Evolutionary conservation across 75 land plant species (phyloP).

Genomic region (Picea glauca): DNA sequence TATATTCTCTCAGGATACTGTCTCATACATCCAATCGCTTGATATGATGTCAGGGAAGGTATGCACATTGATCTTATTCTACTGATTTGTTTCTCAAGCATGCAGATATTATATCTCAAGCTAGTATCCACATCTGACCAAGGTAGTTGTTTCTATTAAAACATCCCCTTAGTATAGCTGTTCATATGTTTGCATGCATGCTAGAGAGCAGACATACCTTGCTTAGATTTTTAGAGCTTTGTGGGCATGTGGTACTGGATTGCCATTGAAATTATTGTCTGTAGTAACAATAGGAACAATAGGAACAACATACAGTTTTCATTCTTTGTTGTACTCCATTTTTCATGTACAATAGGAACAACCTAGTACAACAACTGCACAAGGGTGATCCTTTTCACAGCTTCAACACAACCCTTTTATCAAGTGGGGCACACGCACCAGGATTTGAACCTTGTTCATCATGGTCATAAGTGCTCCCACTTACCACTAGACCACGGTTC

Average conservation of each 20-base stretch:
- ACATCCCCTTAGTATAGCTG: not conserved
- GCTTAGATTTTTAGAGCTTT: not conserved
- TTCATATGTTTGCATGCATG: not conserved
- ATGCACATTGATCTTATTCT: conserved; percentile 9
- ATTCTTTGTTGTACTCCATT: too few species aligned
- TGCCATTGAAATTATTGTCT: not conserved
- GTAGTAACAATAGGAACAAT: too few species aligned
- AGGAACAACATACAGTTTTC: too few species aligned
- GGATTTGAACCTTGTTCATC: too few species aligned
- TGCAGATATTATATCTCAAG: not conserved
- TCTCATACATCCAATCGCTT: conserved; percentile 58
- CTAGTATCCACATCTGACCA: not conserved
- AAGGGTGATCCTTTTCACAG: too few species aligned
- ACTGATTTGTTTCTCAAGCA: not conserved
- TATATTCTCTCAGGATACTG: conserved; percentile 77
- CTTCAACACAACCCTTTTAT: too few species aligned
- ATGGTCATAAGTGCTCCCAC: too few species aligned
- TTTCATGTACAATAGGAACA: too few species aligned
- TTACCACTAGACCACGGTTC: too few species aligned
- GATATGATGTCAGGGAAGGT: conserved; percentile 94
- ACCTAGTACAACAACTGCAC: too few species aligned
- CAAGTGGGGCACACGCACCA: too few species aligned
- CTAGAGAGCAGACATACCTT: not conserved
- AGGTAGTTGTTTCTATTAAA: not conserved
- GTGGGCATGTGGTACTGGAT: not conserved